Base-by-base conservation (phyloP, 1,284 basidiomycete species). In the Chalciporus sp. region DNA sequence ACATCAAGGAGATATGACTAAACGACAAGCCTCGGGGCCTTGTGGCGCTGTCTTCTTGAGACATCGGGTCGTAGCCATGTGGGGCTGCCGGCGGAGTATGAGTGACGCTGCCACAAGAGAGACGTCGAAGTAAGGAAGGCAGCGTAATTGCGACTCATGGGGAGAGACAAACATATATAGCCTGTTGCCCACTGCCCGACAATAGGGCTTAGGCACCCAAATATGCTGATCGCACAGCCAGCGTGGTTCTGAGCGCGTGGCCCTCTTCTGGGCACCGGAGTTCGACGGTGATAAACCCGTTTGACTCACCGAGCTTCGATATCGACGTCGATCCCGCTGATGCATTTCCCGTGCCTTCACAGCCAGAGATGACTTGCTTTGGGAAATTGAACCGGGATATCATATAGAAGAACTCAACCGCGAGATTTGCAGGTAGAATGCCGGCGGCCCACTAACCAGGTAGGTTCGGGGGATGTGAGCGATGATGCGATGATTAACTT, bases 261-360 rank as follows among this genome's bases (percentile, higher is more conserved):
- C 44, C 53, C 49, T 42, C 50, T n/a, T 23, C 44, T 47, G 50
- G 54, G 53, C 42, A 63, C 58, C 60, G 51, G 47, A 14, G 51
- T 49, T 56, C 39, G 56, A 63, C 58, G 56, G 56, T 42, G 58
- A 61, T 63, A 44, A 53, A 47, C 55, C 49, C 53, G 58, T 65
- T 48, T 56, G 48, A 53, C 40, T 47, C 20, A 42, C 37, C 46
- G 49, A 31, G 51, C 60, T 67, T 66, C 66, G 37, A 55, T 55
- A 41, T 50, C 53, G 66, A 64, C 48, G 60, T 64, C 69, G 64
- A 70, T 69, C 68, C 45, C 10, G 5, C 35, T 57, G 51, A 70
- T 63, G 44, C 29, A 42, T 53, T 60, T 65, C 55, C 47, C 20
- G 37, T 56, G 66, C 56, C 52, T 54, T 17, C 52, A 42, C 11